phyloP scores from a whole-genome alignment of 176 grass and related monocot species.

The Bolboschoenus planiculmis region DNA sequence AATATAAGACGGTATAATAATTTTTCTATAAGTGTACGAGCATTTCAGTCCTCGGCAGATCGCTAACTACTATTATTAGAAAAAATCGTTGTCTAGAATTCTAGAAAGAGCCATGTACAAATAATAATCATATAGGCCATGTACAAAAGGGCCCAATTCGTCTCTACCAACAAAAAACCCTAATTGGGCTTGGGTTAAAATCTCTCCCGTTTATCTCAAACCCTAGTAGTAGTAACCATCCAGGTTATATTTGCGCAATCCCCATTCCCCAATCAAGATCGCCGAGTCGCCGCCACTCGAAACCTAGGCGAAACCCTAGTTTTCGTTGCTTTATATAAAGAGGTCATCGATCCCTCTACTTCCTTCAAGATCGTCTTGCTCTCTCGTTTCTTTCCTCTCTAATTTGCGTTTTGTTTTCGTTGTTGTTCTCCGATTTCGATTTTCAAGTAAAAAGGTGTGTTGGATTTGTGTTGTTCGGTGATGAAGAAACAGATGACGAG shows the following conservation, averaged over 20 bases:
- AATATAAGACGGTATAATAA: too few species aligned
- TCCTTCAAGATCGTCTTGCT: background rate
- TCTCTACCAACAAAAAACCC: background rate
- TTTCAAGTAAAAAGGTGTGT: background rate
- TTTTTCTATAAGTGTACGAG: background rate
- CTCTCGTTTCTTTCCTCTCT: background rate
- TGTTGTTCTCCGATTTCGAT: background rate
- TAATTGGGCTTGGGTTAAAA: background rate
- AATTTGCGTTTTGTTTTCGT: background rate
- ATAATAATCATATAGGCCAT: background rate
- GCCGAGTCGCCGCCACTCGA: background rate
- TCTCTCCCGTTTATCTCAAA: background rate
- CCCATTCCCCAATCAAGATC: background rate
- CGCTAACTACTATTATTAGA: background rate
- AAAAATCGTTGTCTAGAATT: too few species aligned
- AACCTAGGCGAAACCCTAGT: constrained; percentile 8
- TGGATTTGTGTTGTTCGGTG: constrained; percentile 5
- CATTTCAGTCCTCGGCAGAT: background rate
- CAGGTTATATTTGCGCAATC: background rate
- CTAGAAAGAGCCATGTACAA: too few species aligned
- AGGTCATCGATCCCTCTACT: background rate
- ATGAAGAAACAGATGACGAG: constrained; percentile 30
- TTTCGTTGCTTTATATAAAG: constrained; percentile 1
- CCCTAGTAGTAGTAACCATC: background rate
- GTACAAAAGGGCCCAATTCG: background rate